These are phyloP conservation scores for Chlorella vulgaris DNA, from an alignment of 139 green algal genomes.

Conservation along the genomic window DNA sequence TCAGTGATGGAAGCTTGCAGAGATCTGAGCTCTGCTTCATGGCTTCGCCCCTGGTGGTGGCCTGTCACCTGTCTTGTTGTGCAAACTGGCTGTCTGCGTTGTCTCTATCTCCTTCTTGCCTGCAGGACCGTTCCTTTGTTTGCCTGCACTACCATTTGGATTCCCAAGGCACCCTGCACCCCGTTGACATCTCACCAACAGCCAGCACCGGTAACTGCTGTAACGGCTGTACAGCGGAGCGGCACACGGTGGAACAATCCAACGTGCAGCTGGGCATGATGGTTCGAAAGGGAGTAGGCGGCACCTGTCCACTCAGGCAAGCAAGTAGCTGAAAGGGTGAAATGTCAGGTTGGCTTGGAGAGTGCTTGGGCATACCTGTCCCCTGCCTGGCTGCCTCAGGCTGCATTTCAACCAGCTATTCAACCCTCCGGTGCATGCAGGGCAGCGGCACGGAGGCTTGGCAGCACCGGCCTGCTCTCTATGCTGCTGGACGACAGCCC, in stretches of 20 bases:
- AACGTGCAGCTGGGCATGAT: conserved; percentile 55
- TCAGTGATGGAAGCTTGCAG: no score
- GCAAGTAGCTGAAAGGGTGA: neutral
- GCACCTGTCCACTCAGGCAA: conserved; percentile 59
- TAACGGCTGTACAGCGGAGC: neutral
- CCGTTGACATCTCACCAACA: neutral
- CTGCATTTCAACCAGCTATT: no score
- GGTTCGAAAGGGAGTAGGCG: conserved; percentile 66
- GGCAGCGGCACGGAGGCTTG: no score
- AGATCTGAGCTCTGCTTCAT: no score
- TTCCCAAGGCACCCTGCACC: neutral
- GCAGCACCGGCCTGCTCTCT: no score
- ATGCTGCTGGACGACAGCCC: no score
- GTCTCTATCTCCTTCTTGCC: neutral
- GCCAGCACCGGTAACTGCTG: neutral
- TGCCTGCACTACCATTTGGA: conserved; percentile 54
- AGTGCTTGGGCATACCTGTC: no score
- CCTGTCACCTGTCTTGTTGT: neutral
- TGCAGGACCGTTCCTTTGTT: conserved; percentile 46
- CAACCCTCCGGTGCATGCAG: no score
- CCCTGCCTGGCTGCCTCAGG: no score
- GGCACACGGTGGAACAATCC: neutral
- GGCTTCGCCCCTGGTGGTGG: no score
- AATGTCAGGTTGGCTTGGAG: neutral
- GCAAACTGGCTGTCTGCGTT: neutral